Percentiles rank a stretch among this genome's conserved stretches.
These are phyloP conservation scores for Globisporangium middletonii DNA, from an alignment of 352 stramenopile genomes.

Conservation along the genomic window DNA sequence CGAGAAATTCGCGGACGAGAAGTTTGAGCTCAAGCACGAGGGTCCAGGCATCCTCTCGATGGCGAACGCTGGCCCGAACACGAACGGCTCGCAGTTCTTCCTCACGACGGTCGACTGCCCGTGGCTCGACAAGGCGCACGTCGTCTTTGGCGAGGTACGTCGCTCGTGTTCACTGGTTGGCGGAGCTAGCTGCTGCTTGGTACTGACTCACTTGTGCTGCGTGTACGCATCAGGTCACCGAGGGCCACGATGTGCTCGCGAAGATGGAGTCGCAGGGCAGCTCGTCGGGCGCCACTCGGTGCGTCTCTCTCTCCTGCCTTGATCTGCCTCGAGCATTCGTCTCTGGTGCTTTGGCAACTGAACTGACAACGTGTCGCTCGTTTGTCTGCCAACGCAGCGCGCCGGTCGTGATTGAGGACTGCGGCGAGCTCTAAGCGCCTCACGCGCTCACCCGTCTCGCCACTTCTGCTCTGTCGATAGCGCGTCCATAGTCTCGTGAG, in stretches of 20 bases:
- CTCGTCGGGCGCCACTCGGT: conserved; percentile 83
- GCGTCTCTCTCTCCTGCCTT: conserved; percentile 24
- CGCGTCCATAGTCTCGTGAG: too few relatives aligned
- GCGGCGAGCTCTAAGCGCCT: conserved; percentile 83
- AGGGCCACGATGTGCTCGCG: conserved; percentile 96
- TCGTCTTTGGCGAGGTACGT: conserved; percentile 92
- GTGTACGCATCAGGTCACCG: conserved; percentile 37
- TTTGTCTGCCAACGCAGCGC: conserved; percentile 17
- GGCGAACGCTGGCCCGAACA: conserved; percentile 96
- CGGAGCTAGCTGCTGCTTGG: background rate
- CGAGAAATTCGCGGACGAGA: conserved; percentile 93
- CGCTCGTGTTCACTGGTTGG: too few relatives aligned
- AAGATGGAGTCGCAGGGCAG: conserved; percentile 94
- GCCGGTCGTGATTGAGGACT: conserved; percentile 94
- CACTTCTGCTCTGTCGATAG: too few relatives aligned
- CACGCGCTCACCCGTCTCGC: background rate
- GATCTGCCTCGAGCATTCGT: background rate
- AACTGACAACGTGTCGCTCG: conserved; percentile 15
- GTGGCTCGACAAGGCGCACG: conserved; percentile 86
- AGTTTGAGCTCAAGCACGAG: conserved; percentile 93
- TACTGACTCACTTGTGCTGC: background rate
- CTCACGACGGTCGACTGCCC: conserved; percentile 91
- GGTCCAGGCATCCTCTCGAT: conserved; percentile 91
- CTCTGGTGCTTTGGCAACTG: conserved; percentile 5
- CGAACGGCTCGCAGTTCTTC: conserved; percentile 98